A percentile compares a stretch with the other conserved stretches of the same genome.
Evolutionary conservation across 257 asterid genomes (phyloP).

Genomic region (Fraxinus quadrangulata): DNA sequence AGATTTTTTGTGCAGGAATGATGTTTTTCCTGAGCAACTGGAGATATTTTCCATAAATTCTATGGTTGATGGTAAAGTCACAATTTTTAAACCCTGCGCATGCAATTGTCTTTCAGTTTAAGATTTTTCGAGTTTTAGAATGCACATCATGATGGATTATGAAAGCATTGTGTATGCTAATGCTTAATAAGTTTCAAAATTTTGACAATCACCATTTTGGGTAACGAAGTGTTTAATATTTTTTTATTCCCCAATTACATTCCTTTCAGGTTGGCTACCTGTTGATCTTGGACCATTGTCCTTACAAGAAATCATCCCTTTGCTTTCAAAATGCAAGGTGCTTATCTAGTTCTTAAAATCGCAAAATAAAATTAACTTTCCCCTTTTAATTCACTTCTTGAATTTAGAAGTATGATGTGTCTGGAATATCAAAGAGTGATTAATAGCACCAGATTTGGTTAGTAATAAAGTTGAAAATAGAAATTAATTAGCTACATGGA

Average conservation of each 20-base stretch:
- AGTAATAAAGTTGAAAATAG: slow-evolving; percentile 14
- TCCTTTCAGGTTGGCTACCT: slow-evolving; percentile 76
- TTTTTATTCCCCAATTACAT: not conserved
- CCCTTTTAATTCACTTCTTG: slow-evolving; percentile 12
- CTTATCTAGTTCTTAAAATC: slow-evolving; percentile 15
- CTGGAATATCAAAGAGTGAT: not conserved
- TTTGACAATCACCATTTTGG: not conserved
- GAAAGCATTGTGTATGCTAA: not conserved
- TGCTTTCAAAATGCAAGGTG: slow-evolving; percentile 76
- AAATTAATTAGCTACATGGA: slow-evolving; percentile 9
- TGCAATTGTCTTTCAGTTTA: slow-evolving; percentile 10
- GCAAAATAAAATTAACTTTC: not conserved
- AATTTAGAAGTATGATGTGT: not conserved
- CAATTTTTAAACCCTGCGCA: slow-evolving; percentile 15
- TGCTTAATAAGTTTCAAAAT: not conserved
- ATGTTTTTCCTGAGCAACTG: slow-evolving; percentile 38
- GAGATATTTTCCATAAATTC: slow-evolving; percentile 48
- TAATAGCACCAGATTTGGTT: not conserved
- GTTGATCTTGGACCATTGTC: slow-evolving; percentile 86
- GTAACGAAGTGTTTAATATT: slow-evolving; percentile 12
- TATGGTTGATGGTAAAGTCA: slow-evolving; percentile 57
- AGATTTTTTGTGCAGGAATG: slow-evolving; percentile 71
- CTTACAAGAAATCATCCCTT: slow-evolving; percentile 53
- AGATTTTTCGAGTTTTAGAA: slow-evolving; percentile 8
- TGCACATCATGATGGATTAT: slow-evolving; percentile 3